phyloP scores from a whole-genome alignment of 1,139 yeast genomes.

The Geotrichum phurueaensis region DNA sequence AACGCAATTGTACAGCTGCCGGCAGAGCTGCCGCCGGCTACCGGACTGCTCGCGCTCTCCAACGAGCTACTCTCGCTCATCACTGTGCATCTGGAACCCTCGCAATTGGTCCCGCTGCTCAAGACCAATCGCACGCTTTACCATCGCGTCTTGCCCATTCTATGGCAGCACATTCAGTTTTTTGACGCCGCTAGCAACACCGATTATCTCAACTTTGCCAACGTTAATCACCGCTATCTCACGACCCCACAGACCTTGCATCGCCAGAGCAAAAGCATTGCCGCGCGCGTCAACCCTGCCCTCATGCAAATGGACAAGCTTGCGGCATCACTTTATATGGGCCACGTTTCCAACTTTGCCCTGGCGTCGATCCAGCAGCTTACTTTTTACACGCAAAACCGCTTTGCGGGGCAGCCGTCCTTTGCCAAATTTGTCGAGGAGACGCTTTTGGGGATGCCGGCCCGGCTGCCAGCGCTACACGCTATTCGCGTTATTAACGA shows the following conservation, averaged over 20 bases:
- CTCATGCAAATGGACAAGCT: background rate
- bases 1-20: background rate
- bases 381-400: slow-evolving; percentile 6
- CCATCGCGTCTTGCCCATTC: background rate
- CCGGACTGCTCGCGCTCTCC: background rate
- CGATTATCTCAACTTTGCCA: background rate
- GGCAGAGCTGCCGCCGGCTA: background rate
- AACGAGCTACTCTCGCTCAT: background rate
- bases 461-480: background rate
- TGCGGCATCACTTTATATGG: background rate
- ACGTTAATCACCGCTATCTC: background rate
- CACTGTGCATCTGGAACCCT: background rate
- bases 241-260: background rate
- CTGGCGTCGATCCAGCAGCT: slow-evolving; percentile 1
- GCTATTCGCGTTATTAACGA: slow-evolving; percentile 3
- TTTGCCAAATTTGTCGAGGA: slow-evolving; percentile 1
- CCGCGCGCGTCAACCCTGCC: background rate
- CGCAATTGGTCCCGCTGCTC: background rate
- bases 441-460: background rate
- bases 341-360: background rate
- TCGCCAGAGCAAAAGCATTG: background rate
- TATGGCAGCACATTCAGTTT: slow-evolving; percentile 10
- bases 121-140: background rate
- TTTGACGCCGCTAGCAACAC: background rate
- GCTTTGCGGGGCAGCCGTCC: background rate